phyloP scores from a whole-genome alignment of 495 filamentous ascomycete species.

The Lasiosphaeria miniovina region DNA sequence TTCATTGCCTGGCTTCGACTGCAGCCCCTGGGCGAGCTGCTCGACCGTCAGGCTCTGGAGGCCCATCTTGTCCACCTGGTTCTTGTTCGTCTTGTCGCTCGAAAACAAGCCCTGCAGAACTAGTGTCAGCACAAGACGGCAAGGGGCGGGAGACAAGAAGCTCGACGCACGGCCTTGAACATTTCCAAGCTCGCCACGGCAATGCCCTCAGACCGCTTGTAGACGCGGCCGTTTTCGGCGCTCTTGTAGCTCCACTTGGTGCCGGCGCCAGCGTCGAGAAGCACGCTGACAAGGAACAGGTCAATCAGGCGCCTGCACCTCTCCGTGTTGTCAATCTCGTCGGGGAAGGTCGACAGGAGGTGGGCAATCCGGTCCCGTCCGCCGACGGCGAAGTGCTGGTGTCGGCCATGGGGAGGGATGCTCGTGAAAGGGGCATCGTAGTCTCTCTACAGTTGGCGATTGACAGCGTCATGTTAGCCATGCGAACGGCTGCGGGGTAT shows the following conservation, averaged over 20 bases:
- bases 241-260: slow-evolving; percentile 85
- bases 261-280: slow-evolving; percentile 85
- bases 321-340: slow-evolving; percentile 64
- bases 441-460: slow-evolving; percentile 62
- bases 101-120: slow-evolving; percentile 73
- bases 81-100: slow-evolving; percentile 73
- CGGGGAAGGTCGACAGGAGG: slow-evolving; percentile 65
- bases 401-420: slow-evolving; percentile 83
- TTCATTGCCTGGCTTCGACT: slow-evolving; percentile 77
- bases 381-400: slow-evolving; percentile 91
- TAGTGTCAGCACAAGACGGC: not conserved
- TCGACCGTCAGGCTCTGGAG: slow-evolving; percentile 73
- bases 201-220: slow-evolving; percentile 84
- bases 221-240: slow-evolving; percentile 81
- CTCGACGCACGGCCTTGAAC: slow-evolving; percentile 67
- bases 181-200: slow-evolving; percentile 95
- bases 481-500: too few species aligned
- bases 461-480: too few species aligned
- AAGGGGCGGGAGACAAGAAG: not conserved
- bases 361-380: slow-evolving; percentile 69
- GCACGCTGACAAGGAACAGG: slow-evolving; percentile 84
- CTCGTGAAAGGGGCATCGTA: slow-evolving; percentile 79
- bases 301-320: slow-evolving; percentile 75
- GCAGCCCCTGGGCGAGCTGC: slow-evolving; percentile 72
- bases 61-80: slow-evolving; percentile 83